phyloP scores from a whole-genome alignment of 148 eudicot genomes.

The Chenopodium quinoa region DNA sequence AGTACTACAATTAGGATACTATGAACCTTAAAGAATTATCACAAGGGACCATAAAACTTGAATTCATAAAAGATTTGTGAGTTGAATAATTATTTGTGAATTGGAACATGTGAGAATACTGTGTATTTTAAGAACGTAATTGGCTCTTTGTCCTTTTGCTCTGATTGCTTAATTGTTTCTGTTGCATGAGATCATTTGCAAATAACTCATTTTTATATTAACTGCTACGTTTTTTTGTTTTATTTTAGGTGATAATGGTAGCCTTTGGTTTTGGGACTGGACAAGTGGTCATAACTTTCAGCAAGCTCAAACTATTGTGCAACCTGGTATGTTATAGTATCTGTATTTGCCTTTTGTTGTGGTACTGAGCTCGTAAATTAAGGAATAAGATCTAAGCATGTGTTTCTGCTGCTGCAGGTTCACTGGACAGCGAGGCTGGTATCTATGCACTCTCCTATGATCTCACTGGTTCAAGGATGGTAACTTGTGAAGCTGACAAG shows the following conservation, averaged over 20 bases:
- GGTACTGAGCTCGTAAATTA: neutral
- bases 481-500: slow-evolving; percentile 97
- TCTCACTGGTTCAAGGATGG: slow-evolving; percentile 73
- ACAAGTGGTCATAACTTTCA: slow-evolving; percentile 96
- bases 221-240: neutral
- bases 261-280: slow-evolving; percentile 99
- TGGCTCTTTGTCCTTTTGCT: neutral
- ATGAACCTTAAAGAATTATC: neutral
- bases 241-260: slow-evolving; percentile 84
- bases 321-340: slow-evolving; percentile 59
- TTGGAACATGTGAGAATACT: neutral
- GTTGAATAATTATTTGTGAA: neutral
- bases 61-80: neutral
- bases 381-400: neutral
- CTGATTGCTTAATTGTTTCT: neutral
- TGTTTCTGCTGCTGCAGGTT: slow-evolving; percentile 47
- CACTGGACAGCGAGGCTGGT: slow-evolving; percentile 94
- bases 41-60: neutral
- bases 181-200: neutral
- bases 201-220: neutral
- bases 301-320: slow-evolving; percentile 89
- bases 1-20: neutral
- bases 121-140: neutral
- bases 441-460: slow-evolving; percentile 79
- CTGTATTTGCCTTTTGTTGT: neutral